Base-by-base conservation (phyloP, 768 basidiomycete species). In the Suillus paluster region DNA sequence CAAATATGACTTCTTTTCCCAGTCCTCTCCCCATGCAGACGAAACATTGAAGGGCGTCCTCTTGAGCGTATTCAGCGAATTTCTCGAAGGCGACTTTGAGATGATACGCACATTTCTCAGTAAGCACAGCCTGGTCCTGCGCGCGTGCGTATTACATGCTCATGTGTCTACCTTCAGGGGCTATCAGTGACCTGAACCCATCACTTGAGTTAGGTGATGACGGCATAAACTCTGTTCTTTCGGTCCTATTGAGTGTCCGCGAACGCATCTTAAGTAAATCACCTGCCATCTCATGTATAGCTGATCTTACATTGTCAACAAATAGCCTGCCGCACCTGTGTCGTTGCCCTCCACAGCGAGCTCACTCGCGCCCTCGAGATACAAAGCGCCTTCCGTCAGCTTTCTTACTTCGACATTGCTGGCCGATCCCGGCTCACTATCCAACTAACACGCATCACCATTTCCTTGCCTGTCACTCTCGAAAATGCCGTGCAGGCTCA, bases 11-110 rank as follows among this genome's bases (percentile, higher is more conserved):
- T 81, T 86, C 49, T 86, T 87, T 67, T 75, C 82, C 30, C 79
- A 79, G 41, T 79, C 87, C 23, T 75, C 79, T 36, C 79, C 80
- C 39, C 79, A 86, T 60, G 89, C 90, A 1, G 91, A 95, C 62
- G 90, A 95, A 67, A 95, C 94, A 2, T 85, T 95, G 59, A 81
- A 86, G 54, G 83, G 85, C 58, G 92, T 94, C 19, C 77, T 95
- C 38, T 71, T 91, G 36, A 84, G 86, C 30, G 87, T 93, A 12
- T 85, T 94, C 71, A 87, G 85, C 63, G 94, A 95, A 68, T 91
- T 94, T 66, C 74, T 95, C 49, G 90, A 94, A 59, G 94, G 93
- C 7, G 93, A 95, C 74, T 78, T 95, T n/a, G 91, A 94, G 71
- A 86, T 93, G 72, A 88, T 94, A 69, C 84, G 90, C 59, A 85